These are phyloP conservation scores for Leccinum subatratum DNA, from an alignment of 1,284 basidiomycete species.

Conservation along the genomic window DNA sequence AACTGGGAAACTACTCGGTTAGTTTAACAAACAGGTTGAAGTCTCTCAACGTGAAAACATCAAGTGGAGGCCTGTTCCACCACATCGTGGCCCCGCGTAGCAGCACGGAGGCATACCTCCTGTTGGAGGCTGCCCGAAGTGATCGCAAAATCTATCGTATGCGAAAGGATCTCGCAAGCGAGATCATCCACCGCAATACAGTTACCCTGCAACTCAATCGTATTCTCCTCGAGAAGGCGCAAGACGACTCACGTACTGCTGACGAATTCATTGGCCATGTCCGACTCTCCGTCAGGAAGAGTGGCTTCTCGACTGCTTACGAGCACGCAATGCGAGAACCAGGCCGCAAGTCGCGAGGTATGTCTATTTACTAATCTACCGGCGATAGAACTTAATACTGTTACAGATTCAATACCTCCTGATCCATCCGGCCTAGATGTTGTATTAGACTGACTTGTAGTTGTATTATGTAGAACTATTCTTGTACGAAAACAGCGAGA, in stretches of 20 bases:
- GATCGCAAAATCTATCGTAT: background rate
- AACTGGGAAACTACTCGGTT: background rate
- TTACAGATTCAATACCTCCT: too few species aligned
- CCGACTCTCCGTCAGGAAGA: background rate
- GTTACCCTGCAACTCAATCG: background rate
- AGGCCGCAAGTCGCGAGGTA: background rate
- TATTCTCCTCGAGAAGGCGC: background rate
- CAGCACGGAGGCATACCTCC: background rate
- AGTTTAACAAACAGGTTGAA: background rate
- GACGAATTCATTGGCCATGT: background rate
- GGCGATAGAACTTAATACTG: too few species aligned
- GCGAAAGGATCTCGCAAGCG: background rate
- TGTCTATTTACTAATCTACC: background rate
- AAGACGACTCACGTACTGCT: background rate
- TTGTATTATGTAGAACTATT: too few species aligned
- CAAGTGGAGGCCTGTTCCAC: background rate
- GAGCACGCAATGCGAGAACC: background rate
- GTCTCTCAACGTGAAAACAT: background rate
- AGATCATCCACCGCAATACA: background rate
- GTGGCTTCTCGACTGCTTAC: background rate
- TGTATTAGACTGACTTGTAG: too few species aligned
- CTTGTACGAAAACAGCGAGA: too few species aligned
- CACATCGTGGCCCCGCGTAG: background rate
- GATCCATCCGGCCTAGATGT: too few species aligned
- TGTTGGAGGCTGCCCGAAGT: background rate